Conservation (phyloP, 768 basidiomycete genomes). For the Macrocybe gigantea region DNA sequence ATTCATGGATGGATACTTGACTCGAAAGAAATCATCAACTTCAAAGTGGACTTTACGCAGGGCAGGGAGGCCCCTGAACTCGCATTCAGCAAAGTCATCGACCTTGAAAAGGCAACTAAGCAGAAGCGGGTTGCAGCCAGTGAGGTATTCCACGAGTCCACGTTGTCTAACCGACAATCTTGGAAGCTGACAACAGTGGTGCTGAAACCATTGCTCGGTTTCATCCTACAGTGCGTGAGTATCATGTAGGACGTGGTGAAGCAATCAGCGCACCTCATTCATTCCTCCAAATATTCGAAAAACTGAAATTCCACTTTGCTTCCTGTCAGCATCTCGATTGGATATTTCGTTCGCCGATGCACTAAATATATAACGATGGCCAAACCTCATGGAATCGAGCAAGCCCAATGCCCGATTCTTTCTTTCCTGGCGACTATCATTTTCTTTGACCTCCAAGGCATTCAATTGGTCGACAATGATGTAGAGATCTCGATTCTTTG, state of each 20-base stretch:
- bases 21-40: constrained; percentile 5
- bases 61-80: constrained; percentile 2
- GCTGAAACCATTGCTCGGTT: constrained; percentile 9
- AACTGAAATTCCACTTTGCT: constrained; percentile 9
- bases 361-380: constrained; percentile 8
- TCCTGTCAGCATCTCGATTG: constrained; percentile 7
- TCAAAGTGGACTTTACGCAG: constrained; percentile 5
- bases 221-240: constrained; percentile 9
- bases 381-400: constrained; percentile 3
- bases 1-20: constrained; percentile 4
- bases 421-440: background rate
- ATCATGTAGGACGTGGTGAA: constrained; percentile 5
- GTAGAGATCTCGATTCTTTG: constrained; percentile 6
- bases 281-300: constrained; percentile 8
- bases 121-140: constrained; percentile 10
- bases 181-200: constrained; percentile 5
- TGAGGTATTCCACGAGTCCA: constrained; percentile 10
- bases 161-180: constrained; percentile 9
- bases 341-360: constrained; percentile 10
- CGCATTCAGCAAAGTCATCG: constrained; percentile 5
- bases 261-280: constrained; percentile 8
- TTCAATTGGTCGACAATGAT: constrained; percentile 11
- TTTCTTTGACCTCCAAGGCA: constrained; percentile 2
- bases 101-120: constrained; percentile 8
- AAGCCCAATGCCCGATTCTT: too few species aligned